These are phyloP conservation scores for Termitomyces sp. DNA, from an alignment of 768 basidiomycete genomes.

Conservation along the genomic window DNA sequence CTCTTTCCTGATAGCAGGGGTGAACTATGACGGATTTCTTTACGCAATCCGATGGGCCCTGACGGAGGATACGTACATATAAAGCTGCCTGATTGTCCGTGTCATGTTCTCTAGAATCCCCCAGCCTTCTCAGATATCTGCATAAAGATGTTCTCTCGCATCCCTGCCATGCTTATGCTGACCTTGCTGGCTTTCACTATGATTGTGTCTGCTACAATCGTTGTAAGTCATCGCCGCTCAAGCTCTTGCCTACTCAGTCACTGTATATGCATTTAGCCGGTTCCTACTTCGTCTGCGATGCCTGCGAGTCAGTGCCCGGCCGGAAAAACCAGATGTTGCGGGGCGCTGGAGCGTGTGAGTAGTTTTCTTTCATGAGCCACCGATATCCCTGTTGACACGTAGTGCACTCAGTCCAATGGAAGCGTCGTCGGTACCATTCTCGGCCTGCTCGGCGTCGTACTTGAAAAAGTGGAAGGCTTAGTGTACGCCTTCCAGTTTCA, in stretches of 20 bases:
- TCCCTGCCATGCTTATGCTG: slow-evolving; percentile 11
- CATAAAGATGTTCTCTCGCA: slow-evolving; percentile 16
- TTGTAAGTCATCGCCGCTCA: slow-evolving; percentile 8
- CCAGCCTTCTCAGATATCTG: background rate
- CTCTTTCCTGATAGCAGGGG: background rate
- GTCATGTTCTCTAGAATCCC: background rate
- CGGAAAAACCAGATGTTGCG: slow-evolving; percentile 23
- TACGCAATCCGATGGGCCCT: no score
- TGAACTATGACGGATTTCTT: background rate
- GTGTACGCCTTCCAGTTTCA: slow-evolving; percentile 17
- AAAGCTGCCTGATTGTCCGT: background rate
- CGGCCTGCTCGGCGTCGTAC: slow-evolving; percentile 20
- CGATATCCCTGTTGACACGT: background rate
- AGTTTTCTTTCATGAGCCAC: background rate
- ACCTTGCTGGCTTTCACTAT: slow-evolving; percentile 12
- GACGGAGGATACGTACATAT: background rate
- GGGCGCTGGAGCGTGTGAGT: slow-evolving; percentile 21
- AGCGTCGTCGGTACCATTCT: slow-evolving; percentile 19
- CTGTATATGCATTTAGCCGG: background rate
- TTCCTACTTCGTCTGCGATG: slow-evolving; percentile 13
- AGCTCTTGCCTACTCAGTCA: background rate
- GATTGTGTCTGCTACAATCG: slow-evolving; percentile 19
- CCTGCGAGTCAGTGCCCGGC: slow-evolving; percentile 20
- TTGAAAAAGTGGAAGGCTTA: slow-evolving; percentile 24
- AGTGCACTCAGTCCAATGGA: slow-evolving; percentile 17